Evolutionary conservation across 2,329 filamentous ascomycete genomes (phyloP).

Genomic region (Cucurbitaria berberidis): DNA sequence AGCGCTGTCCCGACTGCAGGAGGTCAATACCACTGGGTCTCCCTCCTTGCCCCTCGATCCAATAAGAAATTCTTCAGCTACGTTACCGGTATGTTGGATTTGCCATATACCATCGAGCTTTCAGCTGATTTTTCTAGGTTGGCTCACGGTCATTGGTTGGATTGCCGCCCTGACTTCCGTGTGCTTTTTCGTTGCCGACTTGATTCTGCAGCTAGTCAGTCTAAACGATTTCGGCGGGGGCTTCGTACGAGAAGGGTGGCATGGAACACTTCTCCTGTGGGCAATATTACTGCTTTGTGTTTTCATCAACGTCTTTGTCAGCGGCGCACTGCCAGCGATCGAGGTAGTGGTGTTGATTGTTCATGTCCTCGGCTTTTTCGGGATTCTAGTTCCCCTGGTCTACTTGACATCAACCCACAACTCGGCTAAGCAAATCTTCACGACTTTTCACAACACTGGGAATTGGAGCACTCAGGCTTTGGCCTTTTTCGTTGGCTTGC

Average conservation of each 20-base stretch:
- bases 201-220: conserved; percentile 41
- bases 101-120: background rate
- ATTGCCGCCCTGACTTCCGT: conserved; percentile 48
- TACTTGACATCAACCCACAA: conserved; percentile 48
- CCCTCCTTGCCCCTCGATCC: conserved; percentile 51
- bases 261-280: conserved; percentile 58
- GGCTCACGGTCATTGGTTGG: conserved; percentile 55
- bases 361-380: conserved; percentile 61
- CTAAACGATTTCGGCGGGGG: conserved; percentile 49
- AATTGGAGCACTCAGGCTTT: conserved; percentile 54
- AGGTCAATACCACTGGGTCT: conserved; percentile 52
- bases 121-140: conserved; percentile 41
- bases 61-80: conserved; percentile 55
- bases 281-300: conserved; percentile 51
- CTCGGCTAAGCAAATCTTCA: conserved; percentile 51
- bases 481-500: conserved; percentile 54
- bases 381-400: conserved; percentile 53
- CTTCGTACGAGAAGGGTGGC: conserved; percentile 54
- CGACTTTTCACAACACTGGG: conserved; percentile 56
- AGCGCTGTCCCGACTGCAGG: conserved; percentile 49
- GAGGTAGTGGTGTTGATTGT: conserved; percentile 58
- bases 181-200: conserved; percentile 44
- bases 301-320: conserved; percentile 56
- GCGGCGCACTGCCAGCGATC: conserved; percentile 54
- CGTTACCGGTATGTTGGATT: conserved; percentile 41